A percentile compares a stretch with the other conserved stretches of the same genome.
These are phyloP conservation scores for Rubus idaeus DNA, from an alignment of 306 rosid species.

Conservation along the genomic window DNA sequence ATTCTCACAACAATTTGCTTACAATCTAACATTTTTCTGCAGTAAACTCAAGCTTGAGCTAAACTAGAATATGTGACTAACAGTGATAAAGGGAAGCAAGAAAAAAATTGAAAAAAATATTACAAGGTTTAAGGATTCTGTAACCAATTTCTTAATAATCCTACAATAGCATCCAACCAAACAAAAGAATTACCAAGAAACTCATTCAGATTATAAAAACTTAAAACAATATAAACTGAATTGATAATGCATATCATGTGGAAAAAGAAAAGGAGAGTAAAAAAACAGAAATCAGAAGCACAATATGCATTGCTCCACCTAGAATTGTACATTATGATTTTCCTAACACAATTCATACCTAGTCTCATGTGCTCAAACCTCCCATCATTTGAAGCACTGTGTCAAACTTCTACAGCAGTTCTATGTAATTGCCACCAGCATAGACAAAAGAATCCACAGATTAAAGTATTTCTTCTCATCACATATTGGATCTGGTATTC, in stretches of 20 bases:
- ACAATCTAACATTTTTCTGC: background rate
- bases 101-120: background rate
- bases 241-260: background rate
- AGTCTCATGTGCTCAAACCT: slow-evolving; percentile 30
- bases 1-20: background rate
- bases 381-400: slow-evolving; percentile 20
- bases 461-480: slow-evolving; percentile 28
- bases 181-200: background rate
- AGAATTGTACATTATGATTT: slow-evolving; percentile 39
- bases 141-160: background rate
- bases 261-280: background rate
- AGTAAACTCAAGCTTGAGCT: background rate
- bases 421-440: slow-evolving; percentile 25
- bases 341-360: slow-evolving; percentile 44
- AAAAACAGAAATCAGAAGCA: slow-evolving; percentile 14
- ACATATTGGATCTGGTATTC: slow-evolving; percentile 34
- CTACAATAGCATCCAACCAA: background rate
- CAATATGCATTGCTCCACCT: slow-evolving; percentile 34
- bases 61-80: background rate
- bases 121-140: slow-evolving; percentile 5
- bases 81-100: background rate
- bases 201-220: background rate
- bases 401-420: slow-evolving; percentile 14
- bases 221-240: background rate
- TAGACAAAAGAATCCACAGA: slow-evolving; percentile 27